Base-by-base conservation (phyloP, 257 asterid species). In the Lantana camara region DNA sequence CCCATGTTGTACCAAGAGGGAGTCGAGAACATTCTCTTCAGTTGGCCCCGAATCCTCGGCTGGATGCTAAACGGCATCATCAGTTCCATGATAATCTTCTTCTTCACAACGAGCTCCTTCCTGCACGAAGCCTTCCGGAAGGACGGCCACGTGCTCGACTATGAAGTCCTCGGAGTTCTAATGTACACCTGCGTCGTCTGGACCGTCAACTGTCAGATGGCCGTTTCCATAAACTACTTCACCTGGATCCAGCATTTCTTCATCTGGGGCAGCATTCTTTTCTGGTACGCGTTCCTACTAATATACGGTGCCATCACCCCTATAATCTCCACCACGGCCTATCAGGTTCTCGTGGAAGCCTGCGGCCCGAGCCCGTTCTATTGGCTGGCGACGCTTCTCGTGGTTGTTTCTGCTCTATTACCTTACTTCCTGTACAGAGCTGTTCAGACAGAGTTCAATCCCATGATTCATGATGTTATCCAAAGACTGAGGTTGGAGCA, bases 161-260 rank as follows among this genome's bases (percentile, higher is more conserved):
- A 61, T 7, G 95, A 82, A 62, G 79, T 75, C 4, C 84, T 90
- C 1, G 97, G 97, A 2, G 97, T 93, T 21, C 58, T 85, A 73
- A 87, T 93, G 95, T 93, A 93, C 63, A 76, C 95, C 3, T 84
- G 90, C 32, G 95, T 87, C 0, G 89, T 93, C 4, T 93, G 99
- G 99, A 80, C 99, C 0, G 99, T 90, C 56, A 93, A 90, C 72
- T 90, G 91, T 78, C 99, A 93, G 69, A 82, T 93, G 94, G 97
- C 99, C 7, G 67, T 90, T 2, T 93, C 97, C 6, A 82, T 93
- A 9, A 93, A 85, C 83, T 93, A 87, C 82, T 90, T 93, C 72
- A 90, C 99, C 7, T 90, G 97, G 97, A 90, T 93, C 70, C 99
- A 90, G 11, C 99, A 93, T 67, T 57, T 87, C 46, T 83, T 90